Base-by-base conservation (phyloP, 352 stramenopile genomes). In the Phytophthora quininea region DNA sequence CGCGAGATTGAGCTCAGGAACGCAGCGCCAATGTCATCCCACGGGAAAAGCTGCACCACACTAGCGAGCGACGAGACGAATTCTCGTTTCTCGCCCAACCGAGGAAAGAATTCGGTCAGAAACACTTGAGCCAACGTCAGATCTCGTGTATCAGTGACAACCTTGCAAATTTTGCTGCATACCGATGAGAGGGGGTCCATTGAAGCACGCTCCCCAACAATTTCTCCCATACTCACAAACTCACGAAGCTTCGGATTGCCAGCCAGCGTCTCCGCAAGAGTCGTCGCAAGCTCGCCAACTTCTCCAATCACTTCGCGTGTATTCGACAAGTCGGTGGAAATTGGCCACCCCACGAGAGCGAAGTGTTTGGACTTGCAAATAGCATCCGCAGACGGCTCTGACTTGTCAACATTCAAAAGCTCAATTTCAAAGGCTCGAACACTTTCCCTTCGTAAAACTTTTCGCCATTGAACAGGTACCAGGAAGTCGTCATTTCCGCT, bases 401-500 rank as follows among this genome's bases (percentile, higher is more conserved):
- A 32, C 31, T 53, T 52, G 37, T 68, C 61, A 47, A 51, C 50
- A 37, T 67, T 67, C 8, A 67, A 14, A 19, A 55, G 35, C 14
- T 67, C 55, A 3, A 61, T 33, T 47, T 29, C n/a, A 40, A 12
- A 35, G 31, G 10, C 10, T 47, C 9, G 19, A 19, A 46, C 4
- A 24, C 19, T 24, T 24, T 43, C 10, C 35, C 37, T 5, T 53
- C 59, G 11, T 43, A 24, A 19, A 61, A 27, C 27, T 35, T 54
- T 15, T 33, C 33, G 31, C 59, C 50, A 37, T 4, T 54, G 11
- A 50, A 31, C 27, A 35, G 63, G 14, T 53, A 57, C 62, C 62
- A 69, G 1, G 24, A 48, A 10, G 58, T 15, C 8, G 10, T 15
- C 19, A 63, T 14, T 4, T 47, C 47, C 35, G 42, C 29, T 9